Base-by-base conservation (phyloP, 306 rosid species). In the Boehmeria nivea region DNA sequence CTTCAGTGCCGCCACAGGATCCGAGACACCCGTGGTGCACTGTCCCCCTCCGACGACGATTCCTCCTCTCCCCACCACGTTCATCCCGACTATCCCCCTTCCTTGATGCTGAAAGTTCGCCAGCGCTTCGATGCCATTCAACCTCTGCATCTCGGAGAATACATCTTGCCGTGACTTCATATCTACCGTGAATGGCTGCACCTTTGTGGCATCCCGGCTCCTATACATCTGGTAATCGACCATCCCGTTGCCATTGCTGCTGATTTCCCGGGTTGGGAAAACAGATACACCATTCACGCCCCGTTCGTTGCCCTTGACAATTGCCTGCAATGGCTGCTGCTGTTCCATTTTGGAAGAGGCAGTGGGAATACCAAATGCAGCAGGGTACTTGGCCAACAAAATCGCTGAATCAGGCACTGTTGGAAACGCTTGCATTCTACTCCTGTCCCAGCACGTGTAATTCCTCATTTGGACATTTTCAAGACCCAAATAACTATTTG, bases 1-100 rank as follows among this genome's bases (percentile, higher is more conserved):
- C 72, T 84, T 93, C 42, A 85, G 80, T 33, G 99, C 99, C 22
- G 94, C 95, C 80, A 88, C 95, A 0, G 95, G 84, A 74, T 93
- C 99, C 0, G 95, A 79, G 56, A 85, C 89, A 21, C 87, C 84
- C 3, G 75, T 67, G 67, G 73, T 73, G 75, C 91, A 78, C 1
- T 85, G 67, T 23, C 87, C 89, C 46, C 88, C 91, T 43, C 94
- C 95, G 50, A 81, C 71, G 16, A 82, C 59, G 70, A 87, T 75
- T 48, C 87, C 88, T 15, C 90, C 80, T 69, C 91, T 83, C 12
- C 85, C 89, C 28, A 78, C 73, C 0, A 93, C 85, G 52, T 76
- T 86, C 85, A 87, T 61, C 71, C 95, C 98, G 24, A 78, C 83
- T 59, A 80, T 24, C 63, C 80, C 89, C 42, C 78, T 78, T 36